Conservation (phyloP, 164 flowering plant species). For the Liquidambar formosana region DNA sequence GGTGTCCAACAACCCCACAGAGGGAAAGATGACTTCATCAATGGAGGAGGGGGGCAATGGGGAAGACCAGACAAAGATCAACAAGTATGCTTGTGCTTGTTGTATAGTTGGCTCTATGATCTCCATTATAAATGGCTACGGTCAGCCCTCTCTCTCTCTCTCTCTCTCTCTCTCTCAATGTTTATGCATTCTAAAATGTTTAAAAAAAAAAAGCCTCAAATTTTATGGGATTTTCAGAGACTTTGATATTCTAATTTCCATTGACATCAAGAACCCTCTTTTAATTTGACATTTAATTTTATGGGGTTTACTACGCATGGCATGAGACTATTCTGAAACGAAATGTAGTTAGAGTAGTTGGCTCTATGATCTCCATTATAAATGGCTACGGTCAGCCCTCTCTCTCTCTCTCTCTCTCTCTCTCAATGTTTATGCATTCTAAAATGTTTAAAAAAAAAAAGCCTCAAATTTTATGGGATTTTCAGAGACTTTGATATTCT, state of each 20-base stretch:
- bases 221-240: too few species aligned
- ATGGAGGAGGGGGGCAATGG: constrained; percentile 7
- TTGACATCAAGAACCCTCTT: too few species aligned
- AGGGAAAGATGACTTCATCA: constrained; percentile 6
- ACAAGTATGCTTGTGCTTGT: constrained; percentile 40
- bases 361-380: constrained; percentile 44
- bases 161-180: neutral
- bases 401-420: neutral
- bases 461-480: neutral
- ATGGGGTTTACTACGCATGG: too few species aligned
- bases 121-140: constrained; percentile 52
- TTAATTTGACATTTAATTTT: too few species aligned
- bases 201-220: neutral
- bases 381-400: constrained; percentile 43
- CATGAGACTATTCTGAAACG: too few species aligned
- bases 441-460: neutral
- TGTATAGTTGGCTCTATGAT: constrained; percentile 41
- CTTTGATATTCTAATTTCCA: too few species aligned
- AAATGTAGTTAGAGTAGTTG: too few species aligned
- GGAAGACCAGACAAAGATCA: constrained; percentile 13
- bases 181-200: neutral
- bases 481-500: too few species aligned
- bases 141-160: constrained; percentile 16
- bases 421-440: neutral
- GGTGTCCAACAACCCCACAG: too few species aligned